Conservation (phyloP, 1,284 basidiomycete genomes). For the Cryptococcus amylolentus region DNA sequence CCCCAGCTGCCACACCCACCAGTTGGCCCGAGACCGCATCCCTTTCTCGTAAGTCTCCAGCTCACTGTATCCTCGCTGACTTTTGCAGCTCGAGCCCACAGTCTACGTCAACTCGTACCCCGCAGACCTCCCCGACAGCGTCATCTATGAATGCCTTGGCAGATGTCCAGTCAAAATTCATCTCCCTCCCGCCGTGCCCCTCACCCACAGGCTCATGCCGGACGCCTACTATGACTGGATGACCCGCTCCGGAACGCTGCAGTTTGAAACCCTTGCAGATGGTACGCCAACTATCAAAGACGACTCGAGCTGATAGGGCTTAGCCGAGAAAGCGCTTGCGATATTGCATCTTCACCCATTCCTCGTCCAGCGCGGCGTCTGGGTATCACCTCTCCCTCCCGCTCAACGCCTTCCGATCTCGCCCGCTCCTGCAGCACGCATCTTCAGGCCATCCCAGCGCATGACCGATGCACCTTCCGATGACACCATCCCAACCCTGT, state of each 20-base stretch:
- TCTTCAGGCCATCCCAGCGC: conserved; percentile 9
- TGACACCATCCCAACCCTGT: conserved; percentile 48
- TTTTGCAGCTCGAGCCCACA: conserved; percentile 8
- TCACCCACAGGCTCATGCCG: conserved; percentile 23
- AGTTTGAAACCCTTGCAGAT: conserved; percentile 18
- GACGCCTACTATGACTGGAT: conserved; percentile 43
- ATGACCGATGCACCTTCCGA: neutral
- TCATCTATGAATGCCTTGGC: conserved; percentile 23
- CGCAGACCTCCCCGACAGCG: conserved; percentile 16
- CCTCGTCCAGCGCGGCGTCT: conserved; percentile 58
- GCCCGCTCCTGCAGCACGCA: conserved; percentile 17
- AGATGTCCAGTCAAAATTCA: conserved; percentile 28
- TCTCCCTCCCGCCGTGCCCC: conserved; percentile 19
- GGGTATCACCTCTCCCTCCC: conserved; percentile 65
- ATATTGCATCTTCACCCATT: conserved; percentile 71
- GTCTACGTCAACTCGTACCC: conserved; percentile 35
- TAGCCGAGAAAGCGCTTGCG: conserved; percentile 83
- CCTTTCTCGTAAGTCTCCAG: too few species aligned
- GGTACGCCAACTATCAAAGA: conserved; percentile 10
- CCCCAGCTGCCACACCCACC: too few species aligned
- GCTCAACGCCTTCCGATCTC: conserved; percentile 57
- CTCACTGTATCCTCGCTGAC: too few species aligned
- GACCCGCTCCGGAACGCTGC: conserved; percentile 26
- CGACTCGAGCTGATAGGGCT: neutral
- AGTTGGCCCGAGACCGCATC: too few species aligned